Evolutionary conservation across 2,329 filamentous ascomycete species (phyloP).

Genomic region (Colletotrichum chlorophyti): DNA sequence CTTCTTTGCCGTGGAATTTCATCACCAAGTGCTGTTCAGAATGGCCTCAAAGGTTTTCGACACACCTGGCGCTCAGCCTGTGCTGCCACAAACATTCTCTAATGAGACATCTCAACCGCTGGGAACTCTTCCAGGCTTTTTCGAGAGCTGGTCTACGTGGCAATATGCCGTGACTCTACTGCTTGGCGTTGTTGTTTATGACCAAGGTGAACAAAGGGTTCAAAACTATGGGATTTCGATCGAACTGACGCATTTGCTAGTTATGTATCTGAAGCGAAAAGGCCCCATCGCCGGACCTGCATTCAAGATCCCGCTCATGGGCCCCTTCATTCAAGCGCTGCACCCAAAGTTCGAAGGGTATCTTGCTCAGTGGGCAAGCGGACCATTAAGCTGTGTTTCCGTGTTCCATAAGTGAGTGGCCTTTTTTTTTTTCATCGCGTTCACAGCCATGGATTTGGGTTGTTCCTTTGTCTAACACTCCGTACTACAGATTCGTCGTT

Average conservation of each 20-base stretch:
- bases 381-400: slow-evolving; percentile 80
- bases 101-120: background rate
- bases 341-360: slow-evolving; percentile 78
- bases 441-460: too few relatives aligned
- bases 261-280: slow-evolving; percentile 66
- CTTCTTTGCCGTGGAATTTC: background rate
- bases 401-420: slow-evolving; percentile 78
- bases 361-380: slow-evolving; percentile 78
- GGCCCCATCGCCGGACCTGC: slow-evolving; percentile 67
- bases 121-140: background rate
- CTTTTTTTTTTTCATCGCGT: too few relatives aligned
- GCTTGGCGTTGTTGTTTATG: slow-evolving; percentile 43
- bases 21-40: background rate
- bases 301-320: slow-evolving; percentile 74
- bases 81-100: slow-evolving; percentile 7
- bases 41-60: slow-evolving; percentile 4
- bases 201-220: slow-evolving; percentile 40
- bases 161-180: slow-evolving; percentile 41
- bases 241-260: slow-evolving; percentile 41
- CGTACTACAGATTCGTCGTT: slow-evolving; percentile 72
- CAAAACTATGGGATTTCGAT: too few relatives aligned
- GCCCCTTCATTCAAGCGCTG: slow-evolving; percentile 78
- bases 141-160: slow-evolving; percentile 35
- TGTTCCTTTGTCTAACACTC: too few relatives aligned
- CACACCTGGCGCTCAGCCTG: background rate